These are phyloP conservation scores for Metarhizium humberi DNA, from an alignment of 2,329 filamentous ascomycete genomes.

Conservation along the genomic window DNA sequence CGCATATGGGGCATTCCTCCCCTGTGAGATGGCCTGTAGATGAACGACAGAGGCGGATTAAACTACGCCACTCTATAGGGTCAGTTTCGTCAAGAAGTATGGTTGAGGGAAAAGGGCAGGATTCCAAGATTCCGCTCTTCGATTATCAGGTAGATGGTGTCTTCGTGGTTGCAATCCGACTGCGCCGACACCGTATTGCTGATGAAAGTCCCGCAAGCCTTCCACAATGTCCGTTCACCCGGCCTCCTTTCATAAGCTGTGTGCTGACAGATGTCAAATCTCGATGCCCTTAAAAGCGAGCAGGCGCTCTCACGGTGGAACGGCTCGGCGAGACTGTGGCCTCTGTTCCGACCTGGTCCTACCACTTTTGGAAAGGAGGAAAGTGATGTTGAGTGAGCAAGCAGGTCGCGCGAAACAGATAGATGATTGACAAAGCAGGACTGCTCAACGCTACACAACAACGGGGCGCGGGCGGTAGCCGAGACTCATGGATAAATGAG, in stretches of 20 bases:
- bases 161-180: neutral
- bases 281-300: neutral
- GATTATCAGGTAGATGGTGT: neutral
- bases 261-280: neutral
- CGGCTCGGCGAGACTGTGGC: neutral
- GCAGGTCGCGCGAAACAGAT: neutral
- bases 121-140: neutral
- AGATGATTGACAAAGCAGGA: neutral
- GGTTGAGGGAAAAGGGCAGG: neutral
- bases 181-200: neutral
- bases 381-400: neutral
- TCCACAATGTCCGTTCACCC: neutral
- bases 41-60: neutral
- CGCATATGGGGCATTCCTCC: conserved; percentile 20
- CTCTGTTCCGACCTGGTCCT: neutral
- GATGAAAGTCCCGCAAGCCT: neutral
- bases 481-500: neutral
- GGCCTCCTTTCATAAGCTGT: neutral
- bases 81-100: neutral
- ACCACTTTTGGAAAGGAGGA: neutral
- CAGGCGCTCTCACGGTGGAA: neutral
- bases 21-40: neutral
- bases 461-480: neutral
- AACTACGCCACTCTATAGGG: neutral
- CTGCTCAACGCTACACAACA: neutral